These are phyloP conservation scores for Blastocystis sp. DNA, from an alignment of 352 stramenopile genomes.

Conservation along the genomic window DNA sequence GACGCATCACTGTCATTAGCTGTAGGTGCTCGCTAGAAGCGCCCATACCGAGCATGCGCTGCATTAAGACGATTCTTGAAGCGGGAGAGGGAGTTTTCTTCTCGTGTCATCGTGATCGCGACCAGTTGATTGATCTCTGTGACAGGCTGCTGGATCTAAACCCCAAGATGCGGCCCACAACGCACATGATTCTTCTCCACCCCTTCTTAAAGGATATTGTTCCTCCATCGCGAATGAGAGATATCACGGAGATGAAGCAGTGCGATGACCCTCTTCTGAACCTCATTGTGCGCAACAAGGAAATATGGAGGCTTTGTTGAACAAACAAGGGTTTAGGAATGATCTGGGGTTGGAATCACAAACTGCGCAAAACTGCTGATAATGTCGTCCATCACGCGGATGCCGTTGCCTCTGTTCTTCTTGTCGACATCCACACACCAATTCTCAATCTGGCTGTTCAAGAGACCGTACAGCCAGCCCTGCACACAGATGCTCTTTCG, in stretches of 20 bases:
- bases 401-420: constrained; percentile 51
- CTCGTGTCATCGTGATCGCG: constrained; percentile 1
- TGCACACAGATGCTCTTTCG: constrained; percentile 49
- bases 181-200: constrained; percentile 33
- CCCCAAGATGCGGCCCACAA: constrained; percentile 47
- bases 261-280: not conserved
- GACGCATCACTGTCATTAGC: not conserved
- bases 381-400: constrained; percentile 68
- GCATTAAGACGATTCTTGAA: not conserved
- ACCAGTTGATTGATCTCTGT: constrained; percentile 34
- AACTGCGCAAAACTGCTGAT: constrained; percentile 45
- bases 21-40: not conserved
- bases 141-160: constrained; percentile 40
- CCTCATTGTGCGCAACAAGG: not conserved
- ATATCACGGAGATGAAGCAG: not conserved
- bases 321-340: not conserved
- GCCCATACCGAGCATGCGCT: constrained; percentile 7
- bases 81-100: not conserved
- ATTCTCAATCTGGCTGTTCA: constrained; percentile 51
- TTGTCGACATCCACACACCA: constrained; percentile 58
- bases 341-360: not conserved
- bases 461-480: constrained; percentile 34
- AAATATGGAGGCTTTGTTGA: not conserved
- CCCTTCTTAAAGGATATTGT: constrained; percentile 26
- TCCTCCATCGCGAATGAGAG: not conserved